phyloP scores from a whole-genome alignment of 129 eudicot genomes.

The Lactuca saligna region DNA sequence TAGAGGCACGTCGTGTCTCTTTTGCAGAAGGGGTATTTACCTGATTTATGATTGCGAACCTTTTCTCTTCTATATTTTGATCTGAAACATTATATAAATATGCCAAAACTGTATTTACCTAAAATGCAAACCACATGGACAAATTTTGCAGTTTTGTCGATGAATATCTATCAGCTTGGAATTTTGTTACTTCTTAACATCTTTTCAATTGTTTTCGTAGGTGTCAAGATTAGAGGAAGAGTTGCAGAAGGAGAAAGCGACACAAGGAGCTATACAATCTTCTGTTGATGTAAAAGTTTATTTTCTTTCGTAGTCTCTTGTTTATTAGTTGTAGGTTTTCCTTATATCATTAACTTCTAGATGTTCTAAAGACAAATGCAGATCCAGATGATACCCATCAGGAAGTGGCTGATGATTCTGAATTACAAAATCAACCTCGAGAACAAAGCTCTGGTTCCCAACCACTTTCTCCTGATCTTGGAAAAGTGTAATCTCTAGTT shows the following conservation, averaged over 20 bases:
- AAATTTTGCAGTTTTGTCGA: too few relatives aligned
- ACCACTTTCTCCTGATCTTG: slow-evolving; percentile 23
- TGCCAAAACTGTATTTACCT: too few relatives aligned
- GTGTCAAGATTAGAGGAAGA: slow-evolving; percentile 66
- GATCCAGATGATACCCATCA: slow-evolving; percentile 46
- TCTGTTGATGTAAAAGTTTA: slow-evolving; percentile 59
- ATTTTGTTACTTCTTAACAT: not conserved
- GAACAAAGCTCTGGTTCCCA: slow-evolving; percentile 22
- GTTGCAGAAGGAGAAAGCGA: slow-evolving; percentile 59
- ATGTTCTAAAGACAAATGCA: slow-evolving; percentile 51
- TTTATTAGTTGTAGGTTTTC: not conserved
- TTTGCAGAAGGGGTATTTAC: slow-evolving; percentile 73
- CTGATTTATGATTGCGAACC: not conserved
- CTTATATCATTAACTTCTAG: slow-evolving; percentile 28
- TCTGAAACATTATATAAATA: not conserved
- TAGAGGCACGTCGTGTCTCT: slow-evolving; percentile 59
- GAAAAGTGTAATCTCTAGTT: slow-evolving; percentile 41
- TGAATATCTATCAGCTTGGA: not conserved
- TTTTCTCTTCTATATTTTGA: not conserved
- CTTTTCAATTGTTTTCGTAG: slow-evolving; percentile 33
- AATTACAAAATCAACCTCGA: slow-evolving; percentile 43
- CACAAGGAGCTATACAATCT: slow-evolving; percentile 32
- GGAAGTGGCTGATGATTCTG: slow-evolving; percentile 47
- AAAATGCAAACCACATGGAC: too few relatives aligned
- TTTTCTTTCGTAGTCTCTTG: slow-evolving; percentile 1